Base-by-base conservation (phyloP, 2,329 filamentous ascomycete species). In the Alternaria sp. region DNA sequence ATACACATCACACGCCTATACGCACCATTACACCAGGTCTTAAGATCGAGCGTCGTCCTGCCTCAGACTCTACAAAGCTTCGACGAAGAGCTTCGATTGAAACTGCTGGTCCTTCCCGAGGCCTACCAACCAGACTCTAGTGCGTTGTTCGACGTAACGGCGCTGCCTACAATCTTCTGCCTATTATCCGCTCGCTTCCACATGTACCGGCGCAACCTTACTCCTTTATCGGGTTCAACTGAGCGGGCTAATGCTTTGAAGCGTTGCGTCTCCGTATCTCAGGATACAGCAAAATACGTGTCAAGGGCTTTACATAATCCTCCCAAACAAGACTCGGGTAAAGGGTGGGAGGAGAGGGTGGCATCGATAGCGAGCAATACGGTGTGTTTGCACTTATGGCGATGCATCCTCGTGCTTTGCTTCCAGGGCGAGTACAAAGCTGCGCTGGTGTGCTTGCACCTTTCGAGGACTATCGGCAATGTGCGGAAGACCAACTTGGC, bases 171-270 rank as follows among this genome's bases (percentile, higher is more conserved):
- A 0, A 83, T 96, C 9, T 86, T 92, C 32, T 90, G 92, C 71
- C 86, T 98, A 9, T 90, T 97, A 62, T 92, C 92, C 62, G 90
- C 91, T 16, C 90, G 93, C n/a, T 86, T 97, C 30, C 84, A 95
- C 38, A 86, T 99, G 9, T 92, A 97, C 78, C 88, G 95, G 43
- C 93, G 97, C 72, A 97, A 98, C 72, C 84, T 98, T 9, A 89
- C 89, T 0, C 91, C 93, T 0, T 83, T 83, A 10, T 93, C 90
- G 72, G 85, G 89, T 0, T 78, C 83, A 2, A 85, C 90, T 32
- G 87, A 90, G 43, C 87, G 94, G 44, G 80, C 85, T 4, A 86
- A 87, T 7, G 93, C 95, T 1, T 81, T 97, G 28, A 90, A 94
- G 60, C 88, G 90, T 65, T 97, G 94, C 75, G 86, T 90, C 2